Evolutionary conservation across 129 eudicot genomes (phyloP).

Genomic region (Pseudognaphalium luteoalbum): DNA sequence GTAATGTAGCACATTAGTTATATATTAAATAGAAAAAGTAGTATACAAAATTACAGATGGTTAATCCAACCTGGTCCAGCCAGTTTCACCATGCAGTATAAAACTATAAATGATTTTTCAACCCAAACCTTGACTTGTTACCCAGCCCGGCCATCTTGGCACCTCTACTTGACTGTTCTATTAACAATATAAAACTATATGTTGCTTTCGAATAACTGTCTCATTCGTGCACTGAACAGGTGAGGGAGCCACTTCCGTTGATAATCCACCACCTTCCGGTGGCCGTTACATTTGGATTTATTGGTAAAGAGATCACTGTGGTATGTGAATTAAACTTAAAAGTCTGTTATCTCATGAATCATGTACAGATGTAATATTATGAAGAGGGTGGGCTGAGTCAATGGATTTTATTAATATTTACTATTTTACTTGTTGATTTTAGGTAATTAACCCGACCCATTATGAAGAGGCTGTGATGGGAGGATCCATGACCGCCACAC

Average conservation of each 20-base stretch:
- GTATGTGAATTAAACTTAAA: slow-evolving; percentile 37
- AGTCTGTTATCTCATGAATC: not conserved
- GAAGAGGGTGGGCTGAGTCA: not conserved
- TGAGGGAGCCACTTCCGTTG: slow-evolving; percentile 77
- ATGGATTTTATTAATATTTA: not conserved
- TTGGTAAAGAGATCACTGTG: slow-evolving; percentile 65
- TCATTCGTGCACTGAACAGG: slow-evolving; percentile 43
- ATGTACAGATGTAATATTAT: not conserved
- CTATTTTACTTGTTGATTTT: slow-evolving; percentile 15
- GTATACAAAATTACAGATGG: not conserved
- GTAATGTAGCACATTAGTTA: not conserved
- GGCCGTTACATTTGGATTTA: slow-evolving; percentile 81
- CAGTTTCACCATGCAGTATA: not conserved
- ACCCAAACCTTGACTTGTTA: not conserved
- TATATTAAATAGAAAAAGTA: no score
- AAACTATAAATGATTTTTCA: not conserved
- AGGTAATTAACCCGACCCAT: slow-evolving; percentile 93
- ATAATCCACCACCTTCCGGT: slow-evolving; percentile 92
- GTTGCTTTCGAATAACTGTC: not conserved
- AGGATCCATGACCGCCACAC: slow-evolving; percentile 83
- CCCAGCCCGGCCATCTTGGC: not conserved
- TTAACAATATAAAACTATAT: not conserved
- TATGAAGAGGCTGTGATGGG: slow-evolving; percentile 89
- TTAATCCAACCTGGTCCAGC: not conserved
- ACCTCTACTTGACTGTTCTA: not conserved